Evolutionary conservation across 2,329 filamentous ascomycete genomes (phyloP), one percentile per base, ranked within the genome.

Genomic region (Aspergillus glaucus): DNA sequence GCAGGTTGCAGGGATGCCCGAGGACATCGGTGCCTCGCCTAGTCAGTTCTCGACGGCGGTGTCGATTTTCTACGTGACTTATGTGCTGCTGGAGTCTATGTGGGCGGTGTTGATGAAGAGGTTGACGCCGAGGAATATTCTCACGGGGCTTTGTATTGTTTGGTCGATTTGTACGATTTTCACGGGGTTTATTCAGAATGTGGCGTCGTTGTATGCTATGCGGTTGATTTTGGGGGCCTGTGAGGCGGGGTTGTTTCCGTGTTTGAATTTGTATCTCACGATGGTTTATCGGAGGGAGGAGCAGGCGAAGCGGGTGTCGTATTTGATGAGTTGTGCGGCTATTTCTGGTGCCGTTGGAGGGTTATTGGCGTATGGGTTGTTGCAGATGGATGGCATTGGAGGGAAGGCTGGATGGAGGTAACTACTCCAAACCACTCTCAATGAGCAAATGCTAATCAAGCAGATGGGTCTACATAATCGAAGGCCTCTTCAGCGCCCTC

Each of bases 21-120:
- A 68, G 36, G 74, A 72, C 50, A 75, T 78, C 43, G 58, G 64
- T 19, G 68, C 72, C 10, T 66, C 65, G 1, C 59, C 61, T 8
- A 62, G 63, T 28, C 63, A 76, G 51, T 76, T 73, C 56, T 74
- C 70, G n/a, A 74, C 62, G 3, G 76, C 73, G 3, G 70, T 77
- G 7, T 73, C 72, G 0, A 72, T 79, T 43, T 78, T 79, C 56
- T 79, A 77, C 52, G 74, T 70, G 8, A 77, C 74, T 8, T 78
- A 78, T 46, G 72, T 79, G 8, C 55, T 70, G 3, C 74, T 77
- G 42, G 76, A 79, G 46, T 69, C 71, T 0, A 75, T 75, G 0
- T 71, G 70, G 49, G 71, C 74, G 1, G 62, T 79, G 22, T 53
- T 73, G 5, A 68, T 79, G 59, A 78, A 79, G 61, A 75, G 72